Evolutionary conservation across 306 rosid species (phyloP).

Genomic region (Cicer bijugum): DNA sequence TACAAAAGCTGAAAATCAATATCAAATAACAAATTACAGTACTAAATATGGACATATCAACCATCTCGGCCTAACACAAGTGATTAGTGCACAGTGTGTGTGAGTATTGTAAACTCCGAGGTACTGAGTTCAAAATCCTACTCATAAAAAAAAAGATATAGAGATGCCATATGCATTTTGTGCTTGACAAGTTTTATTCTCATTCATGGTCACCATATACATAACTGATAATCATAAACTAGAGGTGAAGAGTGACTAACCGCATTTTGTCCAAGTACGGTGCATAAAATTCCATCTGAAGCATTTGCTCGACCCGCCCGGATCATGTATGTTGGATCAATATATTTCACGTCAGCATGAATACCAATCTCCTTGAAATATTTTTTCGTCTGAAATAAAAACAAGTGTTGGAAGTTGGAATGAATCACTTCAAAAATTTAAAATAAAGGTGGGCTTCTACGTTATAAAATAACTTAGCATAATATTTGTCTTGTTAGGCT

Average conservation of each 20-base stretch:
- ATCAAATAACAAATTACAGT: conserved; percentile 8
- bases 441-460: neutral
- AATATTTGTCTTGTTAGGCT: conserved; percentile 29
- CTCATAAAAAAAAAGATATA: too few relatives aligned
- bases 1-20: conserved; percentile 34
- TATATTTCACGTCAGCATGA: conserved; percentile 86
- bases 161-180: neutral
- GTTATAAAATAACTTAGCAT: conserved; percentile 1
- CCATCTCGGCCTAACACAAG: too few relatives aligned
- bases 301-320: conserved; percentile 96
- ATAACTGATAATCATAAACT: neutral
- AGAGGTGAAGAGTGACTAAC: conserved; percentile 62
- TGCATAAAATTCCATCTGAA: conserved; percentile 92
- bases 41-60: neutral
- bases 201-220: neutral
- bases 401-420: neutral
- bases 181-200: conserved; percentile 6
- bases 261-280: conserved; percentile 96
- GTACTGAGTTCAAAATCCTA: too few relatives aligned
- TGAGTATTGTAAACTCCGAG: too few relatives aligned
- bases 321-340: conserved; percentile 98
- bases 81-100: too few relatives aligned
- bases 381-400: conserved; percentile 65
- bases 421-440: neutral
- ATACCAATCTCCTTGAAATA: conserved; percentile 68